These are phyloP conservation scores for Wickerhamiella azymoides DNA, from an alignment of 805 yeast species.

Conservation along the genomic window DNA sequence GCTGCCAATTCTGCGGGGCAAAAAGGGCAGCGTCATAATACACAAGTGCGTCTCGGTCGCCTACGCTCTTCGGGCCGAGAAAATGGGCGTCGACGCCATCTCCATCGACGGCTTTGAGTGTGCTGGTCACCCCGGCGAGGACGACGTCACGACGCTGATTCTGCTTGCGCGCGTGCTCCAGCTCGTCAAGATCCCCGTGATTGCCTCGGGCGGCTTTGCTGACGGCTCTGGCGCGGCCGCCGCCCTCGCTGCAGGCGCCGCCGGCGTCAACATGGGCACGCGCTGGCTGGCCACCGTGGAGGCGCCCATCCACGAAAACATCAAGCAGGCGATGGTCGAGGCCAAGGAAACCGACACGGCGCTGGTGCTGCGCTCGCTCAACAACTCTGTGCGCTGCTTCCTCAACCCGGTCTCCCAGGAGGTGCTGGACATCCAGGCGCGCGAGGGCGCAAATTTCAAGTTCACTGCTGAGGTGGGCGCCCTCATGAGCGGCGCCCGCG, in stretches of 20 bases:
- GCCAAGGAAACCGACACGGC: slow-evolving; percentile 22
- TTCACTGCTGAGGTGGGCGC: slow-evolving; percentile 14
- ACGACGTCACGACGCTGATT: slow-evolving; percentile 21
- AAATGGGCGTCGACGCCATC: slow-evolving; percentile 23
- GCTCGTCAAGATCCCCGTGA: slow-evolving; percentile 21
- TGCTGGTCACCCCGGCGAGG: slow-evolving; percentile 28
- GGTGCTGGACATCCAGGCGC: slow-evolving; percentile 19
- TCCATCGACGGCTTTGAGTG: slow-evolving; percentile 26
- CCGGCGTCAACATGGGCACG: slow-evolving; percentile 24
- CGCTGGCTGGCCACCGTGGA: slow-evolving; percentile 24
- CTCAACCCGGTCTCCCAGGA: slow-evolving; percentile 20
- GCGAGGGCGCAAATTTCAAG: slow-evolving; percentile 16
- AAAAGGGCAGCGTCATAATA: slow-evolving; percentile 17
- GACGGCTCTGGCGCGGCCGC: slow-evolving; percentile 25
- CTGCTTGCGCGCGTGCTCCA: slow-evolving; percentile 21
- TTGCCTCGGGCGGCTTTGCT: slow-evolving; percentile 25
- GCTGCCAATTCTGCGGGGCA: slow-evolving; percentile 16
- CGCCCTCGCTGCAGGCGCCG: slow-evolving; percentile 24
- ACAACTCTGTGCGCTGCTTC: slow-evolving; percentile 22
- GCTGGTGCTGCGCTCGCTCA: slow-evolving; percentile 20
- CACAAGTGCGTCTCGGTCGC: slow-evolving; percentile 23
- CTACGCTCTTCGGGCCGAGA: slow-evolving; percentile 24
- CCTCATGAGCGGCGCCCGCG: slow-evolving; percentile 22
- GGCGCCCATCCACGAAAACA: slow-evolving; percentile 21
- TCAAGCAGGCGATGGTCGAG: slow-evolving; percentile 16